phyloP scores from a whole-genome alignment of 2,329 filamentous ascomycete genomes.

The Sarocladiaceae sp. region DNA sequence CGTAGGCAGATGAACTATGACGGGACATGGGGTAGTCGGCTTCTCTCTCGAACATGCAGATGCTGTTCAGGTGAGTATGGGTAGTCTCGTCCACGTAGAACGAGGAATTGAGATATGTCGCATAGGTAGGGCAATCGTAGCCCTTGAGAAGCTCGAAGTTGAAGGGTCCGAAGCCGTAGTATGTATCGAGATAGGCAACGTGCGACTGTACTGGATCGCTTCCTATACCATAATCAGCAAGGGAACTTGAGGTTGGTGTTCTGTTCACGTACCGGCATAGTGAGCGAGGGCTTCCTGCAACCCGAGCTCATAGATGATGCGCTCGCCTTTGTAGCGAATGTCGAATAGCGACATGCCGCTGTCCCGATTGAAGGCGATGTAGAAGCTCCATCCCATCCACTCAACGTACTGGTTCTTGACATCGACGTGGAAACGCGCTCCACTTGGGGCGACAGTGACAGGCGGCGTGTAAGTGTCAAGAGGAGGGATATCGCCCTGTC shows the following conservation, averaged over 20 bases:
- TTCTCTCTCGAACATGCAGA: slow-evolving; percentile 51
- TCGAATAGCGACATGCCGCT: slow-evolving; percentile 43
- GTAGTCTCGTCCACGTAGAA: slow-evolving; percentile 36
- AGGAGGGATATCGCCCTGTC: slow-evolving; percentile 23
- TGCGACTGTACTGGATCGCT: slow-evolving; percentile 36
- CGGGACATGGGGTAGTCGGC: slow-evolving; percentile 43
- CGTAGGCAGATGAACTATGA: slow-evolving; percentile 35
- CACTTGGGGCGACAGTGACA: slow-evolving; percentile 10
- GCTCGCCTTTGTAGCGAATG: slow-evolving; percentile 46
- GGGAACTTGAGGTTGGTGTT: slow-evolving; percentile 22
- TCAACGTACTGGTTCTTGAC: slow-evolving; percentile 13
- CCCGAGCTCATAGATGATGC: slow-evolving; percentile 48
- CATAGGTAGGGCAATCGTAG: slow-evolving; percentile 43
- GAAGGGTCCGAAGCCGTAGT: slow-evolving; percentile 39
- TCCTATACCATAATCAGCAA: neutral
- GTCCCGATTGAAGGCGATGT: slow-evolving; percentile 41
- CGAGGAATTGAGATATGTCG: slow-evolving; percentile 39
- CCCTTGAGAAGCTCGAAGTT: slow-evolving; percentile 37
- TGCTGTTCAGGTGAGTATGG: slow-evolving; percentile 37
- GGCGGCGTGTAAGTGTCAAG: slow-evolving; percentile 11
- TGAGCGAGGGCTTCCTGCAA: slow-evolving; percentile 47
- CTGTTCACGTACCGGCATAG: slow-evolving; percentile 33
- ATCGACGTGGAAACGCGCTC: slow-evolving; percentile 12
- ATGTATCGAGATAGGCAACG: slow-evolving; percentile 38
- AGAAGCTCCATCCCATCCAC: slow-evolving; percentile 41